Evolutionary conservation across 306 rosid genomes (phyloP).

Genomic region (Begonia loranthoides): DNA sequence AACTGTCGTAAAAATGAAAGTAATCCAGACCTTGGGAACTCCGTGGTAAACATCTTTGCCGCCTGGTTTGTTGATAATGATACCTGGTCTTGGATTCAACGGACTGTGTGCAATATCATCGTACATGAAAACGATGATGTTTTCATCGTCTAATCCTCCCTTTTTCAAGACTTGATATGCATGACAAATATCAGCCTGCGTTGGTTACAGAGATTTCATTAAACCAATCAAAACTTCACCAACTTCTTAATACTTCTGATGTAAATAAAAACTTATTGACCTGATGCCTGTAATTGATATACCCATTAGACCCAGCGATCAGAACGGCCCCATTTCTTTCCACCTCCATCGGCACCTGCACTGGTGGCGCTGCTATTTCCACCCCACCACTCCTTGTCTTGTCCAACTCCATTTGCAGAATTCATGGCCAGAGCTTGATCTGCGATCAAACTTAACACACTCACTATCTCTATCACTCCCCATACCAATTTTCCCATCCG

Average conservation of each 20-base stretch:
- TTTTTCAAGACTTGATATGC: conserved; percentile 38
- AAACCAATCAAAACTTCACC: not conserved
- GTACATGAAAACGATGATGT: conserved; percentile 45
- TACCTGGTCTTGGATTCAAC: conserved; percentile 32
- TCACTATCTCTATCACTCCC: too few species aligned
- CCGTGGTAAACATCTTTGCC: conserved; percentile 33
- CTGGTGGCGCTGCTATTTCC: too few species aligned
- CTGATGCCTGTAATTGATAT: conserved; percentile 34
- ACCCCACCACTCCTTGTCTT: too few species aligned
- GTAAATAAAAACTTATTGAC: conserved; percentile 1
- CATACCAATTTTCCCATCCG: too few species aligned
- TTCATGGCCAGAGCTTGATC: too few species aligned
- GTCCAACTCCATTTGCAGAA: too few species aligned
- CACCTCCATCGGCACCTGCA: too few species aligned
- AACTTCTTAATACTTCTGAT: too few species aligned
- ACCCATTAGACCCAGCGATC: conserved; percentile 33
- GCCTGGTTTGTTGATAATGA: conserved; percentile 31
- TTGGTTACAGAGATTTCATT: not conserved
- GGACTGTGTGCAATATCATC: conserved; percentile 30
- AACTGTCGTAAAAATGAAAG: not conserved
- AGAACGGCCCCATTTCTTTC: conserved; percentile 43
- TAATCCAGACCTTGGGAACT: conserved; percentile 34
- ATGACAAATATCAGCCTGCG: conserved; percentile 46
- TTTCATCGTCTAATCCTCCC: conserved; percentile 34
- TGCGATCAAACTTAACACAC: too few species aligned